Evolutionary conservation across 2,329 filamentous ascomycete species (phyloP), one percentile per base, ranked within the genome.

Genomic region (Ophiostoma triangulosporum): DNA sequence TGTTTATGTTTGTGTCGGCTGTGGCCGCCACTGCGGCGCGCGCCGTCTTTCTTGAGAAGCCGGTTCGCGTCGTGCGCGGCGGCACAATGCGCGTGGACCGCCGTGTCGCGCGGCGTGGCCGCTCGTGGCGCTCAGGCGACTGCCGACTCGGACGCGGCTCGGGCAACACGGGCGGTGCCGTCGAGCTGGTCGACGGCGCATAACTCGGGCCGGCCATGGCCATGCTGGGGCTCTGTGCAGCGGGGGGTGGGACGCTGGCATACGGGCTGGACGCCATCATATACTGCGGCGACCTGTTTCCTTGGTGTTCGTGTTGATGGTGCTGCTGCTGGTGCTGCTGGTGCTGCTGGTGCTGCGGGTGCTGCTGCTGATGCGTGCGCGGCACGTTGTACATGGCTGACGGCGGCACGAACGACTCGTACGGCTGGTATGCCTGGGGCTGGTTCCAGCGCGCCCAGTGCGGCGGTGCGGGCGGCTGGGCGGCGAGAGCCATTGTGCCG

Each of bases 361-460:
- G 40, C 4, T 33, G 36, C 3, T 52, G 36, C 4, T 52, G 40
- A 9, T 51, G 50, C n/a, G 32, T 52, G 20, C 48, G 48, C 22
- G 36, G 49, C 32, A 51, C 31, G 9, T 46, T 26, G 43, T 46
- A 46, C 43, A 46, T 46, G 43, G 29, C 43, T 11, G 43, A 20
- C 27, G 27, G 20, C 46, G 32, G 11, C n/a, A 24, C 29, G n/a
- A 50, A n/a, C 3, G 17, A 20, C 3, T 50, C 33, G 6, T 55
- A 50, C 2, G 31, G 46, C 20, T 36, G 48, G 57, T 59, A 45
- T 7, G 62, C 58, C 43, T 67, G 67, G 45, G 76, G 70, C 40
- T 77, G 75, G 56, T 73, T 65, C 73, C 76, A 80, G 60, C 75
- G 75, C 61, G 69, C 73, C 79, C 78, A 82, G 66, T 66, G 68